A percentile compares a stretch with the other conserved stretches of the same genome.
phyloP scores from a whole-genome alignment of 2,329 filamentous ascomycete genomes.

The Davidsoniella eucalypti region DNA sequence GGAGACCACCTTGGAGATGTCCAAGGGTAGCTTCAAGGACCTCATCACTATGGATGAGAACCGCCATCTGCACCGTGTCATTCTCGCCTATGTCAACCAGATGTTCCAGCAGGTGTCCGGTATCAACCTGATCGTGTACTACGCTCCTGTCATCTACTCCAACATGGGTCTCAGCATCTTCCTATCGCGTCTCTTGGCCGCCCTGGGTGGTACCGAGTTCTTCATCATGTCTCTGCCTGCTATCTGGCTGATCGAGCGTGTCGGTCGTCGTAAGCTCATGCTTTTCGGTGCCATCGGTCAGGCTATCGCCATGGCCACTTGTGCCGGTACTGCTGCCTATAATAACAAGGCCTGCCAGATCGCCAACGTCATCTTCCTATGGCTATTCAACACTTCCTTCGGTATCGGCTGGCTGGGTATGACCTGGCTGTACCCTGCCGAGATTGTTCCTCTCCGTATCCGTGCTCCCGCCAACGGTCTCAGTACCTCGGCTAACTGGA shows the following conservation, averaged over 20 bases:
- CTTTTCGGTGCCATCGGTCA: conserved; percentile 47
- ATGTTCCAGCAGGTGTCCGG: conserved; percentile 50
- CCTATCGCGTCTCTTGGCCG: conserved; percentile 36
- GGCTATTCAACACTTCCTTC: conserved; percentile 45
- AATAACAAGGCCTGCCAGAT: conserved; percentile 32
- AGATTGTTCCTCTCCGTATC: conserved; percentile 51
- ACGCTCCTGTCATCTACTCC: conserved; percentile 41
- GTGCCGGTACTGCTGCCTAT: conserved; percentile 31
- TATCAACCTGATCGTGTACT: conserved; percentile 47
- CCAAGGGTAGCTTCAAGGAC: conserved; percentile 35
- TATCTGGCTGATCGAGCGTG: conserved; percentile 45
- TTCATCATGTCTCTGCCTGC: conserved; percentile 31
- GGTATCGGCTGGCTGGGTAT: conserved; percentile 27
- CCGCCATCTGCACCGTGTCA: conserved; percentile 35
- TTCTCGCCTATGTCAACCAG: conserved; percentile 45
- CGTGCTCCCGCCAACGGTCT: conserved; percentile 45
- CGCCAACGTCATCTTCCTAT: conserved; percentile 49
- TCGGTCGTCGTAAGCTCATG: conserved; percentile 56
- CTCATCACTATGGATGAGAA: conserved; percentile 40
- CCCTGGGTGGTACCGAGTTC: conserved; percentile 25
- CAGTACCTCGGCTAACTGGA: conserved; percentile 38
- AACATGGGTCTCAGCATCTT: conserved; percentile 31
- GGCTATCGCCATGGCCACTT: conserved; percentile 39
- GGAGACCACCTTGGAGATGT: conserved; percentile 49
- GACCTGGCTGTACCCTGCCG: conserved; percentile 48